Conservation (phyloP, 2,329 filamentous ascomycete species). For the Lithohypha guttulata region DNA sequence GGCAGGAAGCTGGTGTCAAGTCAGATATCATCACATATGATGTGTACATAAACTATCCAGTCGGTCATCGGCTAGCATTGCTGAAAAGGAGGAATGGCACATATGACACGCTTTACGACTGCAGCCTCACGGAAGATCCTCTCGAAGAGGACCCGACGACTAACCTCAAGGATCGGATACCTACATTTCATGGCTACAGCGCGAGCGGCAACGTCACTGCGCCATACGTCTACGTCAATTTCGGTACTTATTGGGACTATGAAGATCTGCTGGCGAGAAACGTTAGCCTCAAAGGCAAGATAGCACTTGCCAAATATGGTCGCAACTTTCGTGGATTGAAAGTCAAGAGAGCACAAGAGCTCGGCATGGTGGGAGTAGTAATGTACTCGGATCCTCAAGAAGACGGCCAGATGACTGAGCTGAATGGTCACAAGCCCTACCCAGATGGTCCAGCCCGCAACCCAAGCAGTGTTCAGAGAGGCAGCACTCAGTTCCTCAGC, state of each 20-base stretch:
- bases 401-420: slow-evolving; percentile 69
- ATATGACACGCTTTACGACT: slow-evolving; percentile 60
- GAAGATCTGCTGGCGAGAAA: slow-evolving; percentile 69
- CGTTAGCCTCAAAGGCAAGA: slow-evolving; percentile 68
- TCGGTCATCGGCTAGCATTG: slow-evolving; percentile 58
- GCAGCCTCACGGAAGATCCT: slow-evolving; percentile 72
- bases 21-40: slow-evolving; percentile 57
- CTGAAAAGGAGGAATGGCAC: slow-evolving; percentile 38
- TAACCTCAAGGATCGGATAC: slow-evolving; percentile 59
- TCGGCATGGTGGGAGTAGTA: slow-evolving; percentile 76
- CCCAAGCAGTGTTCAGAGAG: slow-evolving; percentile 79
- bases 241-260: slow-evolving; percentile 76
- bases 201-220: slow-evolving; percentile 85
- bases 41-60: slow-evolving; percentile 66
- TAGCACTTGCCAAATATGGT: slow-evolving; percentile 78
- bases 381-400: slow-evolving; percentile 85
- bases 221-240: slow-evolving; percentile 80
- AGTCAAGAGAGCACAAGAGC: slow-evolving; percentile 80
- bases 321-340: slow-evolving; percentile 81
- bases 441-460: slow-evolving; percentile 79
- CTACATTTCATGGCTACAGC: slow-evolving; percentile 91
- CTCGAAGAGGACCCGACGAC: slow-evolving; percentile 74
- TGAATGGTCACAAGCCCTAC: slow-evolving; percentile 68
- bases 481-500: slow-evolving; percentile 71
- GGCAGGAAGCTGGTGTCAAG: slow-evolving; percentile 59